Percentiles rank a stretch among this genome's conserved stretches.
Conservation (phyloP, 1,284 basidiomycete species). For the Cutaneotrichosporon cutaneum region DNA sequence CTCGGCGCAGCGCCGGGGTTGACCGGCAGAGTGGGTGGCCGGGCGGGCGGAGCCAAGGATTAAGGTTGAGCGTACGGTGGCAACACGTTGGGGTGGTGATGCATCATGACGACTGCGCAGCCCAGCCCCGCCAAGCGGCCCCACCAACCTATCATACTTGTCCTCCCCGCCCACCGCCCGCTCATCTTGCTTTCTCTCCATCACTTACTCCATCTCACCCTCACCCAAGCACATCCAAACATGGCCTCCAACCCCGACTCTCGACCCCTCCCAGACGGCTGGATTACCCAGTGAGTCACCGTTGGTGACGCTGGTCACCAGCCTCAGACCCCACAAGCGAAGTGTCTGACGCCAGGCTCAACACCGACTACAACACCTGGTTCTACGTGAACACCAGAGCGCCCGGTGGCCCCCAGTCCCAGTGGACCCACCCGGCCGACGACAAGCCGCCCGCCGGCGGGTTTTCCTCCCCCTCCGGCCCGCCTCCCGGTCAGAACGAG, state of each 20-base stretch:
- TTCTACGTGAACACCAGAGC: slow-evolving; percentile 53
- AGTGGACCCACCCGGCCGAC: slow-evolving; percentile 53
- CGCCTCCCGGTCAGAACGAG: slow-evolving; percentile 35
- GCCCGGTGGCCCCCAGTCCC: slow-evolving; percentile 43
- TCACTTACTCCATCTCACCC: not conserved
- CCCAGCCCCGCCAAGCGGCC: not conserved
- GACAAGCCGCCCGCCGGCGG: slow-evolving; percentile 27
- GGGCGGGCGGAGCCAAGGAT: too few species aligned
- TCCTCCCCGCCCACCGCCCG: not conserved
- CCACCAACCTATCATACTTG: not conserved
- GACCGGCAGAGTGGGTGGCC: not conserved
- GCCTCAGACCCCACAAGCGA: too few species aligned
- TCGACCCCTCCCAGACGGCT: slow-evolving; percentile 48
- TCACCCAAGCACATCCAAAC: not conserved
- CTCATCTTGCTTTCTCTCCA: not conserved
- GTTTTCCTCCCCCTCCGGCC: slow-evolving; percentile 45
- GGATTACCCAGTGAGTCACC: slow-evolving; percentile 45
- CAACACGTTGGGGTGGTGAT: too few species aligned
- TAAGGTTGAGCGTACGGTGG: too few species aligned
- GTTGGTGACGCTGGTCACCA: too few species aligned
- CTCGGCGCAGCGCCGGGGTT: not conserved
- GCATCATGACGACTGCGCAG: not conserved
- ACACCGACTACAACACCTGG: slow-evolving; percentile 52
- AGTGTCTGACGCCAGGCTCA: slow-evolving; percentile 39
- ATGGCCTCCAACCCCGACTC: slow-evolving; percentile 45